Percentiles rank a stretch among this genome's conserved stretches.
Evolutionary conservation across 345 rosid genomes (phyloP).

Genomic region (Microthlaspi erraticum): DNA sequence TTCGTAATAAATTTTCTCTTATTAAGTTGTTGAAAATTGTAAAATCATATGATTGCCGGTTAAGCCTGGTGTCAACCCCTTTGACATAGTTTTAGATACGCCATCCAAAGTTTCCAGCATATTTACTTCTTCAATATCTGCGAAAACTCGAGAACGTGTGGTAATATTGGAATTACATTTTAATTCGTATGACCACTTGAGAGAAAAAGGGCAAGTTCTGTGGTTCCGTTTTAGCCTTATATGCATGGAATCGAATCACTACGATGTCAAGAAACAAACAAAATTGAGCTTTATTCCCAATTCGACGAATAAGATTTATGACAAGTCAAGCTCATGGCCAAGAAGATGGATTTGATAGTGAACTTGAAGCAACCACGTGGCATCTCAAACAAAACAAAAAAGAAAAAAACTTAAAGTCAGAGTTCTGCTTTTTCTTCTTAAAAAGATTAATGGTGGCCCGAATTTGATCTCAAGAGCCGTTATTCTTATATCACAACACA

Average conservation of each 20-base stretch:
- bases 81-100: neutral
- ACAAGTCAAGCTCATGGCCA: slow-evolving; percentile 32
- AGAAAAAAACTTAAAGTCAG: neutral
- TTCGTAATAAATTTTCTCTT: no score
- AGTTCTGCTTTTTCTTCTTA: neutral
- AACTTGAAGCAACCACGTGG: slow-evolving; percentile 19
- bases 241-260: slow-evolving; percentile 36
- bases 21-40: neutral
- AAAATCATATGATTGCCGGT: neutral
- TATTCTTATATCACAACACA: slow-evolving; percentile 26
- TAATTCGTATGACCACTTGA: slow-evolving; percentile 27
- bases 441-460: slow-evolving; percentile 16
- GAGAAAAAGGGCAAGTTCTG: slow-evolving; percentile 10
- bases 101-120: neutral
- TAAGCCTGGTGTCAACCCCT: neutral
- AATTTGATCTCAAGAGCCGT: slow-evolving; percentile 34
- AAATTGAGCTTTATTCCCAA: slow-evolving; percentile 27
- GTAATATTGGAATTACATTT: slow-evolving; percentile 20
- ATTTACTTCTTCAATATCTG: slow-evolving; percentile 15
- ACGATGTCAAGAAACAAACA: slow-evolving; percentile 31
- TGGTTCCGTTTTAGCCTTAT: slow-evolving; percentile 31
- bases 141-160: slow-evolving; percentile 34
- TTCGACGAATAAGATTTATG: slow-evolving; percentile 22
- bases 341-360: slow-evolving; percentile 23
- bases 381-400: slow-evolving; percentile 5